Evolutionary conservation across 306 rosid genomes (phyloP), one percentile per base, ranked within the genome.

Genomic region (Abrus precatorius): DNA sequence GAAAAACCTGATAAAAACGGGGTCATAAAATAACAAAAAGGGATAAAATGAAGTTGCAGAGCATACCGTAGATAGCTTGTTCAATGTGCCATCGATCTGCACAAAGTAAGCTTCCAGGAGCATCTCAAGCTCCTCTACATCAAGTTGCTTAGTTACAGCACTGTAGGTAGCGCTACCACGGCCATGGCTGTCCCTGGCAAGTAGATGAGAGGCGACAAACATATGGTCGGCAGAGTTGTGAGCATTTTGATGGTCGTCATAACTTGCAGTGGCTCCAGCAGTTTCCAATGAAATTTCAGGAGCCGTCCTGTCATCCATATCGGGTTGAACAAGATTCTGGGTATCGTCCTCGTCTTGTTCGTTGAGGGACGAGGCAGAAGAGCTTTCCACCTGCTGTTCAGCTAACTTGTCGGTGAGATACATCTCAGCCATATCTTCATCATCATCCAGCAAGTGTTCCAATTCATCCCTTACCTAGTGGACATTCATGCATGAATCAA

Each of bases 371-470:
- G 97, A 83, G 38, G 84, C 78, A 38, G 98, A 87, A 49, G 99
- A 90, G 75, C 53, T 73, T 45, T 90, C 94, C 49, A 87, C 82
- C 53, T 90, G 86, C 76, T 88, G 95, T 48, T 89, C 83, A 41
- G 82, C 85, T 66, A 94, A 47, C 91, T 96, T 93, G 1, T 96
- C 94, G 0, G 99, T 89, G 61, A 96, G 87, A 83, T 93, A 93
- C 99, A 95, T 93, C 86, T 95, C 99, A 32, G 99, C 99, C 99
- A 95, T 95, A 80, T 95, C 99, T 1, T 93, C 99, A 41, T 95
- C 98, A 41, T 95, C 99, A 77, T 93, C 98, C 0, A 95, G 86
- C 86, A 95, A 89, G 85, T 95, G 99, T 66, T 95, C 99, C 36
- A 95, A 86, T 85, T 95, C 99, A 69, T 93, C 99, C 80, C 98